Conservation (phyloP, 129 eudicot genomes). For the Tanacetum coccineum region DNA sequence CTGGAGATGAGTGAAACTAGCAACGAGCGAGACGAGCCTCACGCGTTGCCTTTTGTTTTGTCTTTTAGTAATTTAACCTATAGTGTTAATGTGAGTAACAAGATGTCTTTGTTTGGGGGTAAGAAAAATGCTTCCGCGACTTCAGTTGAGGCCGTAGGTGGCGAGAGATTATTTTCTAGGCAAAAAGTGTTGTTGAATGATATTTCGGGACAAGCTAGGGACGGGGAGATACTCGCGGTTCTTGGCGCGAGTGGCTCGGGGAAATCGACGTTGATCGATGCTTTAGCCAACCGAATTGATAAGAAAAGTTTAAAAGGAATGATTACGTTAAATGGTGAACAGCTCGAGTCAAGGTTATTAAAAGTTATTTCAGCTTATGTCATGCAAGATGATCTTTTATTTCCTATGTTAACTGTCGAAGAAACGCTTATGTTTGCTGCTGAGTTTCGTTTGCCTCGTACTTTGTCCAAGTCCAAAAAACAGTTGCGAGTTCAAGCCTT, state of each 20-base stretch:
- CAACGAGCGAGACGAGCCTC: conserved; percentile 19
- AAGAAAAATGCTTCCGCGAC: not conserved
- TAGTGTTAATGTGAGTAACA: conserved; percentile 11
- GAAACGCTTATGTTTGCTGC: conserved; percentile 25
- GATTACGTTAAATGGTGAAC: conserved; percentile 22
- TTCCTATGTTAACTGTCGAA: conserved; percentile 26
- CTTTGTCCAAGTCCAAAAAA: conserved; percentile 18
- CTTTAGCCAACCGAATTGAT: conserved; percentile 23
- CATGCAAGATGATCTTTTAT: conserved; percentile 27
- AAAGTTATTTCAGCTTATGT: conserved; percentile 26
- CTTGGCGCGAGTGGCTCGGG: conserved; percentile 27
- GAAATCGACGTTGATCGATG: conserved; percentile 24
- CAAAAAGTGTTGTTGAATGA: conserved; percentile 20
- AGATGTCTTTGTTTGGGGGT: not conserved
- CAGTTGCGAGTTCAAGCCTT: conserved; percentile 23
- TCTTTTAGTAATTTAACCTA: conserved; percentile 19
- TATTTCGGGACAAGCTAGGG: conserved; percentile 21
- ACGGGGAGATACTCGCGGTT: conserved; percentile 25
- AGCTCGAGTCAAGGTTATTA: conserved; percentile 16
- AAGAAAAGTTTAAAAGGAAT: conserved; percentile 25
- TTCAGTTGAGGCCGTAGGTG: not conserved
- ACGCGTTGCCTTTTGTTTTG: conserved; percentile 20
- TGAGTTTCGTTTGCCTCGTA: conserved; percentile 19
- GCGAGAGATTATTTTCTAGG: conserved; percentile 8
- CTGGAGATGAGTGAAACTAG: conserved; percentile 22